These are phyloP conservation scores for Ceratocystis eucalypticola DNA, from an alignment of 2,329 filamentous ascomycete genomes.

Conservation along the genomic window DNA sequence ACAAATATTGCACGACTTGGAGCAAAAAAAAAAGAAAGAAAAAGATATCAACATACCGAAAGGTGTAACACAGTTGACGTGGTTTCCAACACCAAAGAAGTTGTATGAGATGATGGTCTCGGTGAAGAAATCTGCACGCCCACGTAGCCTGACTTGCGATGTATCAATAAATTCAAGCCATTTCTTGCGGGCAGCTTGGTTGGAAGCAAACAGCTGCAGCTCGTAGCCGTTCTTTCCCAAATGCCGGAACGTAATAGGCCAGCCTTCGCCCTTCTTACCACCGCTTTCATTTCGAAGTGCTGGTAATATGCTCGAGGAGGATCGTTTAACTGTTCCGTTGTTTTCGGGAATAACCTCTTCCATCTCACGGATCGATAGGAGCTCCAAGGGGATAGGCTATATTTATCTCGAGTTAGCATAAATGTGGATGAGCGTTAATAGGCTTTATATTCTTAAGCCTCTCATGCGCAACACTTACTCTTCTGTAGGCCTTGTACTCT, in stretches of 20 bases:
- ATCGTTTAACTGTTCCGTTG: constrained; percentile 65
- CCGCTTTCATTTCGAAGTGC: constrained; percentile 35
- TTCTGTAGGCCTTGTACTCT: constrained; percentile 87
- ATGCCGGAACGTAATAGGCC: constrained; percentile 92
- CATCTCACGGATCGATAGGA: constrained; percentile 92
- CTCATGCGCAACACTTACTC: constrained; percentile 30
- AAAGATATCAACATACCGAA: constrained; percentile 48
- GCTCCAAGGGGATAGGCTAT: constrained; percentile 80
- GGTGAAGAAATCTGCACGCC: constrained; percentile 85
- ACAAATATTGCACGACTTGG: not conserved
- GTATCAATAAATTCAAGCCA: constrained; percentile 93
- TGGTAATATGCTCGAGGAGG: constrained; percentile 70
- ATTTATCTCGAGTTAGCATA: constrained; percentile 15
- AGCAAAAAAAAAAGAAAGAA: not conserved
- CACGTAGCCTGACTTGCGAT: constrained; percentile 74
- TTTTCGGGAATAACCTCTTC: constrained; percentile 74
- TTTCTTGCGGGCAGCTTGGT: constrained; percentile 76
- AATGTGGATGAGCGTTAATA: not conserved
- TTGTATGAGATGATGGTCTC: constrained; percentile 46
- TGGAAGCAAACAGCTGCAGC: constrained; percentile 73
- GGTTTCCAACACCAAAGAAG: constrained; percentile 54
- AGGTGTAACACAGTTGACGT: constrained; percentile 88
- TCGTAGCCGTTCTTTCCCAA: constrained; percentile 93
- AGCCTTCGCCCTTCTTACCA: constrained; percentile 56
- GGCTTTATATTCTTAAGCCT: not conserved